phyloP scores from a whole-genome alignment of 2,329 filamentous ascomycete genomes.

The Pseudogymnoascus sp. region DNA sequence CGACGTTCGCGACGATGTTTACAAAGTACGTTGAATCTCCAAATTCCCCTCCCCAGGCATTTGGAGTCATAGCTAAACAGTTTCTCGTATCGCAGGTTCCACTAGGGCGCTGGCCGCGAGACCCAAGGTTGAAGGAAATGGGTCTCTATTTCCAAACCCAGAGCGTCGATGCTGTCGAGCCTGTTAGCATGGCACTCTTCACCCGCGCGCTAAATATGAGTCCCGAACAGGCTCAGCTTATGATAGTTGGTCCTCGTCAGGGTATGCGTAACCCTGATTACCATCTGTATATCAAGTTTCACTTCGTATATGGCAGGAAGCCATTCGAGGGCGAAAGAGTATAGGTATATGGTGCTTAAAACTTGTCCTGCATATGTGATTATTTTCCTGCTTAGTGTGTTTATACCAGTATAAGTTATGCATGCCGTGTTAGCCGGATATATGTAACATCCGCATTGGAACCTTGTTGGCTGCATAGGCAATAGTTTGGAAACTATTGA shows the following conservation, averaged over 20 bases:
- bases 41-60: not conserved
- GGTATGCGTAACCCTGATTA: constrained; percentile 14
- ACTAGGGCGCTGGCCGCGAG: constrained; percentile 34
- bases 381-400: not conserved
- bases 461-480: not conserved
- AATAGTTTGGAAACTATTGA: no score
- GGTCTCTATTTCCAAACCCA: constrained; percentile 22
- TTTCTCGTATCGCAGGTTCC: constrained; percentile 20
- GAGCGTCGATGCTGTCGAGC: constrained; percentile 14
- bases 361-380: not conserved
- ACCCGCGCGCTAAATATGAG: constrained; percentile 14
- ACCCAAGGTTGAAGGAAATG: constrained; percentile 32
- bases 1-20: constrained; percentile 26
- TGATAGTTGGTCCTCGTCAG: constrained; percentile 12
- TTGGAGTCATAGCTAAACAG: not conserved
- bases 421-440: not conserved
- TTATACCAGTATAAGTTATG: not conserved
- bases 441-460: not conserved
- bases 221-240: constrained; percentile 12
- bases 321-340: constrained; percentile 2
- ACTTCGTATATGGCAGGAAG: constrained; percentile 24
- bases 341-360: not conserved
- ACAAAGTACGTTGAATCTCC: constrained; percentile 9
- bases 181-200: constrained; percentile 14
- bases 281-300: constrained; percentile 14